phyloP scores from a whole-genome alignment of 345 rosid species.

The Salix suchowensis region DNA sequence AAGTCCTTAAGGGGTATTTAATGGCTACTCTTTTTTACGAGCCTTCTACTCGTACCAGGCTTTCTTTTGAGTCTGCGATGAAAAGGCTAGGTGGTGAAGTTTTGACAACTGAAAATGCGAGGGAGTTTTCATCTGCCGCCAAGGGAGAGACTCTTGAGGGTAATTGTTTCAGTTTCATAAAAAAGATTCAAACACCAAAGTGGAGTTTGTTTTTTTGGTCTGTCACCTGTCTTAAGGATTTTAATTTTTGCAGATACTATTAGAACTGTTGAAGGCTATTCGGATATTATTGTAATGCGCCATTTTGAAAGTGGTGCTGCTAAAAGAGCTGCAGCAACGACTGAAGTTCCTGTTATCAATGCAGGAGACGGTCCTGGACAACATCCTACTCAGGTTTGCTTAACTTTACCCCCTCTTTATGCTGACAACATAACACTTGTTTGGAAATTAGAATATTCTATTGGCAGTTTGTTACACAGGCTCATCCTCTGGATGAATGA shows the following conservation, averaged over 20 bases:
- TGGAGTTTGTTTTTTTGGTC: background rate
- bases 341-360: conserved; percentile 78
- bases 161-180: conserved; percentile 9
- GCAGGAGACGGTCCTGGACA: conserved; percentile 99
- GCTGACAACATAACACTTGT: background rate
- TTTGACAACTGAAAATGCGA: conserved; percentile 88
- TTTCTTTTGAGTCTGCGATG: conserved; percentile 98
- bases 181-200: background rate
- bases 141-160: conserved; percentile 99
- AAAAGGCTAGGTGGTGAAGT: conserved; percentile 94
- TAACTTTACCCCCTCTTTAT: background rate
- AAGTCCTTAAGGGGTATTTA: conserved; percentile 72
- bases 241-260: conserved; percentile 67
- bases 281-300: conserved; percentile 89
- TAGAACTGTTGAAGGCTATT: conserved; percentile 89
- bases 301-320: conserved; percentile 99
- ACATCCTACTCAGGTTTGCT: conserved; percentile 85
- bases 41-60: conserved; percentile 96
- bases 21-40: conserved; percentile 97
- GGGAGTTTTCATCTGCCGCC: conserved; percentile 92
- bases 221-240: background rate
- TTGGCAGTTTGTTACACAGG: background rate
- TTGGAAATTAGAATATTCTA: background rate
- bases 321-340: conserved; percentile 77
- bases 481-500: background rate